Evolutionary conservation across 2,329 filamentous ascomycete species (phyloP).

Genomic region (Cytospora piceicola): DNA sequence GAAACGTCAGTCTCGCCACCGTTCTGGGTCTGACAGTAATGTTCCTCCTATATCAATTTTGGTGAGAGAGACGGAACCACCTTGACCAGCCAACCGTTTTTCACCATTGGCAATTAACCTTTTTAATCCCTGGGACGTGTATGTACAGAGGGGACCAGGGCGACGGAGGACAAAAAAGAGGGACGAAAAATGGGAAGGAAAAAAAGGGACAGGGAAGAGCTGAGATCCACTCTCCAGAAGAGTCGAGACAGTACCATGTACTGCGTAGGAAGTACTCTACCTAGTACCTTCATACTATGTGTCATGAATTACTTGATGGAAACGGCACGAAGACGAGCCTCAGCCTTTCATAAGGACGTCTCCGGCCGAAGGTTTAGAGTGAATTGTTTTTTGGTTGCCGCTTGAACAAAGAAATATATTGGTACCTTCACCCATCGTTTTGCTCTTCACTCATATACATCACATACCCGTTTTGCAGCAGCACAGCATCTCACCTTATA

Average conservation of each 20-base stretch:
- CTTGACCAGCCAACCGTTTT: too few species aligned
- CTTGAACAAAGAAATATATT: background rate
- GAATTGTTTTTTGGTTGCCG: background rate
- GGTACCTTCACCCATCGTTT: background rate
- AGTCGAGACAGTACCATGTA: background rate
- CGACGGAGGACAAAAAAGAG: too few species aligned
- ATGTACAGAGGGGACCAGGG: too few species aligned
- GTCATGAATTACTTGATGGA: constrained; percentile 36
- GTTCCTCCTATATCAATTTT: too few species aligned
- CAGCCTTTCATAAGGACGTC: constrained; percentile 31
- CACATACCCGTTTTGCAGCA: constrained; percentile 4
- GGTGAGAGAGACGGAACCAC: too few species aligned
- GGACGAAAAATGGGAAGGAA: background rate
- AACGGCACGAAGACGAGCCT: constrained; percentile 26
- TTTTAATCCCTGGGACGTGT: too few species aligned
- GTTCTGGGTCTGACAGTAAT: too few species aligned
- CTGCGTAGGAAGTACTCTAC: constrained; percentile 9
- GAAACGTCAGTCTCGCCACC: too few species aligned
- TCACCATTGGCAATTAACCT: too few species aligned
- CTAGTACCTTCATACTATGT: constrained; percentile 29
- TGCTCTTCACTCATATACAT: background rate
- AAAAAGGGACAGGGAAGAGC: background rate
- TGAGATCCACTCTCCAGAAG: background rate
- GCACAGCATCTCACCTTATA: background rate
- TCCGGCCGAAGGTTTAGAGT: constrained; percentile 16